Percentiles rank a stretch among this genome's conserved stretches.
Evolutionary conservation across 768 basidiomycete species (phyloP).

Genomic region (Lactarius tabidus): DNA sequence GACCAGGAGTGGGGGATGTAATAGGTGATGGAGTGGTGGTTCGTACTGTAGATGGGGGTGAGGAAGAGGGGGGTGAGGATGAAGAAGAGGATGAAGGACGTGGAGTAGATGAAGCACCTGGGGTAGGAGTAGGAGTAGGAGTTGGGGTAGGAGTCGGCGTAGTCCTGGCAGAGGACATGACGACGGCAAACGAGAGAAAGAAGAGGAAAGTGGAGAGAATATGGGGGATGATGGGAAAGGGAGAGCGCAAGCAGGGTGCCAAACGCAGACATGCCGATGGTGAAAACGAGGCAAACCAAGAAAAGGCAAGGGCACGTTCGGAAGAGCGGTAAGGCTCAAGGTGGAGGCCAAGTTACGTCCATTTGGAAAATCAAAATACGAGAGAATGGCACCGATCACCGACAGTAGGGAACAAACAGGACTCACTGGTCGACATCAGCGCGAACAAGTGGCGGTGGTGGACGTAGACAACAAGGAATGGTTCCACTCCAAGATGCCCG

Average conservation of each 20-base stretch:
- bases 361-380: background rate
- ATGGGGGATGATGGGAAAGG: background rate
- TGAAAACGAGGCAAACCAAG: background rate
- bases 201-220: background rate
- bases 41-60: slow-evolving; percentile 2
- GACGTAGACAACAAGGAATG: background rate
- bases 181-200: background rate
- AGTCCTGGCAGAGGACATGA: slow-evolving; percentile 6
- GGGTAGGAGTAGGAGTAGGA: slow-evolving; percentile 8
- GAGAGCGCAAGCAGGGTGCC: background rate
- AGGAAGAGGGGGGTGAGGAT: slow-evolving; percentile 1
- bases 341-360: background rate
- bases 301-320: background rate
- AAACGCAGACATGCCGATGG: background rate
- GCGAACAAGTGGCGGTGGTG: background rate
- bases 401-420: background rate
- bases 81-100: slow-evolving; percentile 9
- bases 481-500: too few relatives aligned
- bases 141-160: too few relatives aligned
- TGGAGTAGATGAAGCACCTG: slow-evolving; percentile 18
- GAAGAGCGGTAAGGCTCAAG: background rate
- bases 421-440: slow-evolving; percentile 1
- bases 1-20: background rate
- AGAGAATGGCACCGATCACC: too few relatives aligned
- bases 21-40: background rate